Base-by-base conservation (phyloP, 495 filamentous ascomycete genomes). In the Oidiodendron maius region DNA sequence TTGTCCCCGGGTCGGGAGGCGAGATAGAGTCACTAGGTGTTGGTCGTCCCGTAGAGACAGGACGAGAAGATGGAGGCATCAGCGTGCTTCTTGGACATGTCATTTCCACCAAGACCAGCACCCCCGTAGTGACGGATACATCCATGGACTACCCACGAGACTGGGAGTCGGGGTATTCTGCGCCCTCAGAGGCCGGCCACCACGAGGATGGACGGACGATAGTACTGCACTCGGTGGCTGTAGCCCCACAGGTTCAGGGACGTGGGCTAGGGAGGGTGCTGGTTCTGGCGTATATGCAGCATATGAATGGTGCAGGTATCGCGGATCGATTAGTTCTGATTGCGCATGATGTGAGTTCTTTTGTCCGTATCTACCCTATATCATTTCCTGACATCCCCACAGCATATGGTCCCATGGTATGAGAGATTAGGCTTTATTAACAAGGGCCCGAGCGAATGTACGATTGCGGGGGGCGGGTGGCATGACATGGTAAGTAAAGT, bases 401-500 rank as follows among this genome's bases (percentile, higher is more conserved):
- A 52, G 49, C 56, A 59, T 37, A 75, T 93, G 23, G 66, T 91
- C 12, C 58, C 65, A 0, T 96, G 85, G 61, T 97, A 95, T 61
- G 76, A 87, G 60, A 71, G 71, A 8, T 78, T 89, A 36, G 87
- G 87, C 1, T 97, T 91, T 57, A 66, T 65, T 54, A 75, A 81
- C 48, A 57, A 63, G n/a, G 91, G 89, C 0, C 60, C 67, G 45
- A 94, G 89, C 62, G 56, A 67, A 17, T 75, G 68, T 10, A 47
- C 60, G 35, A 89, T 87, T 66, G 86, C 82, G 9, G 89, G 89
- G 18, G 88, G 87, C 44, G 84, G 80, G 20, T 96, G 90, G 89
- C 69, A 75, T 54, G 80, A 94, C 64, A 76, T 89, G 78, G 76
- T 81, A 49, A 50, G 64, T 56, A 6, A 6, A 20, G 8, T 12